Evolutionary conservation across 305 asterid genomes (phyloP).

Genomic region (Solanum hybrid): DNA sequence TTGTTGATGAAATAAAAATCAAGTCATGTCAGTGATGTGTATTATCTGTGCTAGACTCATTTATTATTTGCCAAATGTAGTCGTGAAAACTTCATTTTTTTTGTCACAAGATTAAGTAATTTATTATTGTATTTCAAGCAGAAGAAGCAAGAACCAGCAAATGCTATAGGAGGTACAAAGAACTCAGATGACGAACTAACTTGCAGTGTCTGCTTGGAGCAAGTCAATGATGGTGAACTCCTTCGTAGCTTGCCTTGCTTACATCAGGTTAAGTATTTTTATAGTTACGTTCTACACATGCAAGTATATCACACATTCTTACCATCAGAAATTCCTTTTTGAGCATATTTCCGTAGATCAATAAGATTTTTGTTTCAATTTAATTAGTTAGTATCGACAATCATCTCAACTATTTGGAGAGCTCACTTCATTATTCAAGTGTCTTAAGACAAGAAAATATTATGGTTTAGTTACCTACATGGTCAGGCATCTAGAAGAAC

Average conservation of each 20-base stretch:
- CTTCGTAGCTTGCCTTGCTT: slow-evolving; percentile 95
- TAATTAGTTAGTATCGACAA: background rate
- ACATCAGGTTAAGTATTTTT: slow-evolving; percentile 59
- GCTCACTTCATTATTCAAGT: background rate
- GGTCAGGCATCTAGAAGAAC: background rate
- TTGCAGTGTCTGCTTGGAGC: slow-evolving; percentile 98
- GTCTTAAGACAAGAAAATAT: background rate
- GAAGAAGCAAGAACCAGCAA: slow-evolving; percentile 60
- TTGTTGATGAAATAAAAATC: background rate
- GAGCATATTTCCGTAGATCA: background rate
- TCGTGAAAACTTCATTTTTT: background rate
- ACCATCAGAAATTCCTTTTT: background rate
- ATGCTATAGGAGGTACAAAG: slow-evolving; percentile 30
- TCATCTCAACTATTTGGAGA: background rate
- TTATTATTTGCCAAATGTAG: background rate
- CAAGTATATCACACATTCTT: background rate
- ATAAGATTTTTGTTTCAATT: background rate
- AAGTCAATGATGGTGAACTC: slow-evolving; percentile 74
- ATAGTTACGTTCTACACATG: background rate
- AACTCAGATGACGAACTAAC: slow-evolving; percentile 73
- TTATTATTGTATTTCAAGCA: slow-evolving; percentile 14
- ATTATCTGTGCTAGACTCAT: background rate
- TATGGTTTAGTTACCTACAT: background rate
- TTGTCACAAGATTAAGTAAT: background rate
- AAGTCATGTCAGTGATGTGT: background rate